phyloP scores from a whole-genome alignment of 139 green algal species.

The Haematococcus lacustris region DNA sequence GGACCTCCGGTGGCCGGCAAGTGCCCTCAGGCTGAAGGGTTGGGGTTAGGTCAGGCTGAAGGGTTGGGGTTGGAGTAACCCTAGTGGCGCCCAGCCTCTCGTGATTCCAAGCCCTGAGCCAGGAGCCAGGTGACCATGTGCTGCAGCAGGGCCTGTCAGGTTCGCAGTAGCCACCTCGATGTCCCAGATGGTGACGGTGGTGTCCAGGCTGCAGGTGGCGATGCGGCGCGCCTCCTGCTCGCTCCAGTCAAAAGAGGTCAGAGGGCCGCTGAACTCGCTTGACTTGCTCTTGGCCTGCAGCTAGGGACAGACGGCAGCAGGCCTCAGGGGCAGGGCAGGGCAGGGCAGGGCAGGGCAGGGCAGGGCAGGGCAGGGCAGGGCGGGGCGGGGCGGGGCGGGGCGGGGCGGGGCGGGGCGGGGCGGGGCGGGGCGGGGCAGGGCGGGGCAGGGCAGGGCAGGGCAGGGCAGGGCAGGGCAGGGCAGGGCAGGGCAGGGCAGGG shows the following conservation, averaged over 20 bases:
- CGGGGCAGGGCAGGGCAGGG: not conserved
- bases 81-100: too few relatives aligned
- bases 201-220: constrained; percentile 91
- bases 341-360: too few relatives aligned
- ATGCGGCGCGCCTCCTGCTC: constrained; percentile 77
- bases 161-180: too few relatives aligned
- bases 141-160: too few relatives aligned
- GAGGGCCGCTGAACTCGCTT: constrained; percentile 80
- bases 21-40: too few relatives aligned
- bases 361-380: too few relatives aligned
- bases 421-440: not conserved
- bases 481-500: not conserved
- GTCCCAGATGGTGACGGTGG: constrained; percentile 96
- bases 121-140: too few relatives aligned
- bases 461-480: not conserved
- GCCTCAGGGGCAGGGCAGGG: not conserved
- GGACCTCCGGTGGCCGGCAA: too few relatives aligned
- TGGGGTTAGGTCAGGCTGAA: too few relatives aligned
- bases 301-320: not conserved
- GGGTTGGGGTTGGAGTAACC: too few relatives aligned
- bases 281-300: constrained; percentile 73
- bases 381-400: not conserved
- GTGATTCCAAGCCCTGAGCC: too few relatives aligned
- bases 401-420: not conserved
- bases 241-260: constrained; percentile 99